A percentile compares a stretch with the other conserved stretches of the same genome.
These are phyloP conservation scores for Oryza meyeriana DNA, from an alignment of 176 grass and related monocot species.

Conservation along the genomic window DNA sequence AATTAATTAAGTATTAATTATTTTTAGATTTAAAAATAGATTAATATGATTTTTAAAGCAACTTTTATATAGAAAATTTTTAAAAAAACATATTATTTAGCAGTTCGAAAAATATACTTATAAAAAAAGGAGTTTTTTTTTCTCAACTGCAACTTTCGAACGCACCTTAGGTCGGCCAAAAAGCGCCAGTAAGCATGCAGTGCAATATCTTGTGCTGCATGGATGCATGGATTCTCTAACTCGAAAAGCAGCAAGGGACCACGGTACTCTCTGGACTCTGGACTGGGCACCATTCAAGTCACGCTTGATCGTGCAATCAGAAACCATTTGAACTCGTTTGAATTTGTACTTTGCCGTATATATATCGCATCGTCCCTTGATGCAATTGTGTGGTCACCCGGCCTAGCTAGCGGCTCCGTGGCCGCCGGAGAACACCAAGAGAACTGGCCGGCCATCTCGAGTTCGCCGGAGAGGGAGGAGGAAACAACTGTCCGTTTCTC, in stretches of 20 bases:
- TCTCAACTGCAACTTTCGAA: too few relatives aligned
- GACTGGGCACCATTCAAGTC: constrained; percentile 14
- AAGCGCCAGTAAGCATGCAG: too few relatives aligned
- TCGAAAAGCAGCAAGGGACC: not conserved
- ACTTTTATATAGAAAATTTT: too few relatives aligned
- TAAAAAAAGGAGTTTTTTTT: too few relatives aligned
- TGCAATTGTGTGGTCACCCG: not conserved
- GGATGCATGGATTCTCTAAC: not conserved
- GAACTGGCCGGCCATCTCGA: not conserved
- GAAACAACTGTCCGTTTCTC: not conserved
- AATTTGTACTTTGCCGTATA: not conserved
- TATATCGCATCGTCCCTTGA: not conserved
- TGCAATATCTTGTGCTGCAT: not conserved
- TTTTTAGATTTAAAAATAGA: too few relatives aligned
- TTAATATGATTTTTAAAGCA: too few relatives aligned
- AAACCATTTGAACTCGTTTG: constrained; percentile 10
- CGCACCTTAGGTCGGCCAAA: too few relatives aligned
- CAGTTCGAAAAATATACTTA: too few relatives aligned
- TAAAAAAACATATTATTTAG: too few relatives aligned
- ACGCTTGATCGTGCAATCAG: not conserved
- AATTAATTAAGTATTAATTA: too few relatives aligned
- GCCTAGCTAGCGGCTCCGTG: too few relatives aligned
- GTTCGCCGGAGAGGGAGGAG: not conserved
- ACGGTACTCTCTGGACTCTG: not conserved
- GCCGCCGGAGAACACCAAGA: not conserved